These are phyloP conservation scores for Cyberlindnera euphorbiae DNA, from an alignment of 805 yeast species.

Conservation along the genomic window DNA sequence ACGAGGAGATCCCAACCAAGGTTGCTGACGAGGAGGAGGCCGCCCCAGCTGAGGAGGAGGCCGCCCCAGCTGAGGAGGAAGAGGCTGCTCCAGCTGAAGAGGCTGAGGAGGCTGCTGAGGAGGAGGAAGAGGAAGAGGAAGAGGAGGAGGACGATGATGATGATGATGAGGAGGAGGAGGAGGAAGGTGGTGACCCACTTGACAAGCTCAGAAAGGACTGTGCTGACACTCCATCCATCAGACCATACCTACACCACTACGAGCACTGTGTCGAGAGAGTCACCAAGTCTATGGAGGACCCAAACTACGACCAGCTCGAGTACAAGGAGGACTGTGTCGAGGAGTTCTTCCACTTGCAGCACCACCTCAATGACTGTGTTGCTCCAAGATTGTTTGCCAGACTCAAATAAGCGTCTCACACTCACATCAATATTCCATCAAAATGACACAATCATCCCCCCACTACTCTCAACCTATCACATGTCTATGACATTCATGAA, in stretches of 20 bases:
- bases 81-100: slow-evolving; percentile 14
- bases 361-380: slow-evolving; percentile 86
- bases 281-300: slow-evolving; percentile 78
- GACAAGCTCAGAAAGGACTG: slow-evolving; percentile 69
- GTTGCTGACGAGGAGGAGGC: slow-evolving; percentile 6
- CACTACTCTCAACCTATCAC: too few species aligned
- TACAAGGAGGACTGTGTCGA: slow-evolving; percentile 97
- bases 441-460: too few species aligned
- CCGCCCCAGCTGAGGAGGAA: slow-evolving; percentile 12
- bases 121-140: slow-evolving; percentile 24
- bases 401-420: slow-evolving; percentile 49
- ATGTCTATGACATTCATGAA: slow-evolving; percentile 10
- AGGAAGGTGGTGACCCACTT: slow-evolving; percentile 59
- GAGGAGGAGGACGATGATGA: slow-evolving; percentile 45
- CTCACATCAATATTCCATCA: not conserved
- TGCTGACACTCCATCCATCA: slow-evolving; percentile 59
- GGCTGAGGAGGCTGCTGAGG: slow-evolving; percentile 4
- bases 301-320: slow-evolving; percentile 68
- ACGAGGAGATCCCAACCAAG: slow-evolving; percentile 3
- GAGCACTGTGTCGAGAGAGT: slow-evolving; percentile 95
- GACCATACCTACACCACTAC: slow-evolving; percentile 79
- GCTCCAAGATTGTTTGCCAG: slow-evolving; percentile 85
- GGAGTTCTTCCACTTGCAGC: slow-evolving; percentile 95
- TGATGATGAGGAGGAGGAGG: slow-evolving; percentile 68
- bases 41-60: slow-evolving; percentile 12